Conservation (phyloP, 306 rosid genomes). For the Rosa persica region DNA sequence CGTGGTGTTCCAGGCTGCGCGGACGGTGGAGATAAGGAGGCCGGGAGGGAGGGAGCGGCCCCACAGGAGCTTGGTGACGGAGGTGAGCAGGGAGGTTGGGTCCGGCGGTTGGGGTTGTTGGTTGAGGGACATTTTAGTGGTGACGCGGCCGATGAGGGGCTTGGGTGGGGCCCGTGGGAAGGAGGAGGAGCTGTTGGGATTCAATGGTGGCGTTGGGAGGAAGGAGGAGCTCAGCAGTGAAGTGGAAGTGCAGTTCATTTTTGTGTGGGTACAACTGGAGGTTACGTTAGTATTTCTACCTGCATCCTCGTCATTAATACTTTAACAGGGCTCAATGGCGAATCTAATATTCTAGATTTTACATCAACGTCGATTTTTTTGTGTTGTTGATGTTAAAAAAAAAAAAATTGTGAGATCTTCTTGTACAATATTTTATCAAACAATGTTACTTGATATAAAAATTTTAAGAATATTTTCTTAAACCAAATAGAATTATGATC, state of each 20-base stretch:
- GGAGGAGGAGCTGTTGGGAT: constrained; percentile 3
- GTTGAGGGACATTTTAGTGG: constrained; percentile 50
- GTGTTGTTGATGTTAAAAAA: no score
- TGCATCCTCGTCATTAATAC: neutral
- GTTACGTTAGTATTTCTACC: neutral
- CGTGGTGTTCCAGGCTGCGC: constrained; percentile 74
- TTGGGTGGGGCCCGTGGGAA: constrained; percentile 6
- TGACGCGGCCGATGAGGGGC: constrained; percentile 12
- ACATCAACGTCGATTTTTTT: no score
- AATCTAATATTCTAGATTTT: no score
- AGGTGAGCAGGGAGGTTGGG: constrained; percentile 42
- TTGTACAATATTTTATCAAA: no score
- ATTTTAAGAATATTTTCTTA: no score
- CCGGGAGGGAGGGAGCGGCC: constrained; percentile 87
- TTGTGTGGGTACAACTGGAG: neutral
- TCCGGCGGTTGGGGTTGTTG: constrained; percentile 32
- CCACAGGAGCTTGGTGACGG: constrained; percentile 79
- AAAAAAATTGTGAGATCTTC: no score
- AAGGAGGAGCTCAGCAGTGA: constrained; percentile 7
- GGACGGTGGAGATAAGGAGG: constrained; percentile 72
- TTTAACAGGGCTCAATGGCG: no score
- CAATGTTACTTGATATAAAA: no score
- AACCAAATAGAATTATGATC: no score
- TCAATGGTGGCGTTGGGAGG: constrained; percentile 16
- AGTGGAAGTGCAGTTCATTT: constrained; percentile 12